These are phyloP conservation scores for Gaultheria prostrata DNA, from an alignment of 148 eudicot genomes.

Conservation along the genomic window DNA sequence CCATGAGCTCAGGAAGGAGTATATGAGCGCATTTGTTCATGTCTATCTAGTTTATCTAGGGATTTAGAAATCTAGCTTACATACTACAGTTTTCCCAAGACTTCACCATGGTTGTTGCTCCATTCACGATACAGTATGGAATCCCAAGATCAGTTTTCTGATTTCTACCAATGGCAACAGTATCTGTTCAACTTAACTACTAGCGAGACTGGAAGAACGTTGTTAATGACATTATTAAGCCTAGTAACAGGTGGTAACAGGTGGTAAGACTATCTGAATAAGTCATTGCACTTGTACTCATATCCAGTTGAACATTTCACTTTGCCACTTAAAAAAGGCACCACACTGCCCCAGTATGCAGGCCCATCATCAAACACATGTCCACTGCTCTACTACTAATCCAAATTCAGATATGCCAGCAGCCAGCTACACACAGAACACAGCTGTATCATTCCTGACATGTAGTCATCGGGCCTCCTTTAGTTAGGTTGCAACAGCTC, in stretches of 20 bases:
- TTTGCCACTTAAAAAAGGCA: neutral
- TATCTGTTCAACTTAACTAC: no score
- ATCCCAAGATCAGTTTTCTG: neutral
- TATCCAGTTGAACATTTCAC: neutral
- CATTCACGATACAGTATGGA: neutral
- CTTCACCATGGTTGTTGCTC: conserved; percentile 1
- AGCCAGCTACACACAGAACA: neutral
- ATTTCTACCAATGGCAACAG: neutral
- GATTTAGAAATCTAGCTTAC: neutral
- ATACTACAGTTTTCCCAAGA: neutral
- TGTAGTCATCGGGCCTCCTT: neutral
- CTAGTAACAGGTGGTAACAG: neutral
- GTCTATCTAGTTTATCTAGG: neutral
- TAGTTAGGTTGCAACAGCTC: neutral
- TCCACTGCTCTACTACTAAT: neutral
- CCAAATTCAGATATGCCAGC: neutral
- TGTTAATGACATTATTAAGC: neutral
- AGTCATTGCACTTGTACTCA: neutral
- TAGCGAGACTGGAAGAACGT: neutral
- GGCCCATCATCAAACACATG: neutral
- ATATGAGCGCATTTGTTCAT: conserved; percentile 2
- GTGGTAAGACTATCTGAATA: neutral
- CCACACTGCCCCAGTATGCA: neutral
- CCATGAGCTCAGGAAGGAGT: neutral
- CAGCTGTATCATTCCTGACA: neutral